A percentile compares a stretch with the other conserved stretches of the same genome.
These are phyloP conservation scores for Pestalotiopsis fici DNA, from an alignment of 2,329 filamentous ascomycete genomes.

Conservation along the genomic window DNA sequence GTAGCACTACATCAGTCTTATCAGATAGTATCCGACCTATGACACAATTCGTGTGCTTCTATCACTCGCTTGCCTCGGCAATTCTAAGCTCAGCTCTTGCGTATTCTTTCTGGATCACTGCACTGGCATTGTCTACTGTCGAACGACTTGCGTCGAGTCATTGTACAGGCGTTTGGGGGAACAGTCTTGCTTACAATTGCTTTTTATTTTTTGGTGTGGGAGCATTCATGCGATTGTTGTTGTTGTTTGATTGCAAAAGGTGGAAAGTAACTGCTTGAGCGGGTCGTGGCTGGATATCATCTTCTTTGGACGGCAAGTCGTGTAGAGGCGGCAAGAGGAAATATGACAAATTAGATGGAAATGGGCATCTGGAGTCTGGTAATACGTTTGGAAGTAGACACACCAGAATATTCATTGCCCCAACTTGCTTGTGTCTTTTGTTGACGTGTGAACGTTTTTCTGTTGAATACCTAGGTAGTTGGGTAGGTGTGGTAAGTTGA, in stretches of 20 bases:
- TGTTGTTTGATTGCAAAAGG: neutral
- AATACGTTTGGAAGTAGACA: neutral
- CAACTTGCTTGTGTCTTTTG: neutral
- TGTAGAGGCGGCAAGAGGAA: neutral
- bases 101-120: conserved; percentile 2
- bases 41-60: neutral
- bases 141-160: conserved; percentile 3
- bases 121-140: conserved; percentile 1
- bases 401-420: neutral
- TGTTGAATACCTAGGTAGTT: neutral
- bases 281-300: neutral
- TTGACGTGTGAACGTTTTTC: neutral
- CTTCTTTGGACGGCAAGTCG: neutral
- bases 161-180: conserved; percentile 15
- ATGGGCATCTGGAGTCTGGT: neutral
- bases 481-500: neutral
- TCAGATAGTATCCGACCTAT: neutral
- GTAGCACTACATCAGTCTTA: neutral
- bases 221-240: neutral
- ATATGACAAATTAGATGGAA: neutral
- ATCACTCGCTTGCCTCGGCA: neutral
- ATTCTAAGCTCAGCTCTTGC: neutral
- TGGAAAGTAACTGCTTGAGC: neutral
- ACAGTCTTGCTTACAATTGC: conserved; percentile 12
- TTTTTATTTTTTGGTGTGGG: neutral